Base-by-base conservation (phyloP, 2,329 filamentous ascomycete species). In the Exserohilum rostratum region DNA sequence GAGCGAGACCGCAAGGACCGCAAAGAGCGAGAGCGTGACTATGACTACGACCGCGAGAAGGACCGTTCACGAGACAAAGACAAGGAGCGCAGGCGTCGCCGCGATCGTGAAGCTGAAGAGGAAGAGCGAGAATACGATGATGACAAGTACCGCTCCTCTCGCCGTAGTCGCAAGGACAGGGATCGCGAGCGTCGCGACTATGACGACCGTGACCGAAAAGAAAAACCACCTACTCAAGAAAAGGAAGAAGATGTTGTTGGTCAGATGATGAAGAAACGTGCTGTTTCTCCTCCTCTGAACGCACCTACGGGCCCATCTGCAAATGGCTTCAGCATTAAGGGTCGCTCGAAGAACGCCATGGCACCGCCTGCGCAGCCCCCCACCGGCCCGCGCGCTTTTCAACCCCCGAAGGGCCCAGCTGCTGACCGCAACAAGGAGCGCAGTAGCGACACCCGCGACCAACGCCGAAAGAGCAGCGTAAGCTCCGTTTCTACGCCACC, bases 1-100 rank as follows among this genome's bases (percentile, higher is more conserved):
- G 69, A 73, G 9, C 62, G 69, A 15, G 71, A 76, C 27, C 67
- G 66, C 30, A 66, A 62, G 25, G 67, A 71, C n/a, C 82, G 82
- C 22, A 67, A 64, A 60, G 85, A 89, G 37, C 80, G 80, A 53
- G 81, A 84, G 6, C 67, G 68, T 72, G 80, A 83, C 12, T 73
- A 79, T 33, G 68, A 70, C 42, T 65, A 71, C 49, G 67, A 73
- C 27, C 65, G 69, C 11, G 68, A 71, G 40, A 64, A 71, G 50
- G 67, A 73, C 37, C 64, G 69, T n/a, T 68, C 65, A 7, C 67
- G 69, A 11, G 71, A 73, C 12, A 74, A 73, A 47, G 72, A 74
- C 46, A 64, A 64, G 43, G 72, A 79, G 15, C 80, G 81, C 29
- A 80, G 79, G 54, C 81, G 82, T 3, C 80, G 79, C 25, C 83